These are phyloP conservation scores for Thozetella sp. DNA, from an alignment of 495 filamentous ascomycete genomes.

Conservation along the genomic window DNA sequence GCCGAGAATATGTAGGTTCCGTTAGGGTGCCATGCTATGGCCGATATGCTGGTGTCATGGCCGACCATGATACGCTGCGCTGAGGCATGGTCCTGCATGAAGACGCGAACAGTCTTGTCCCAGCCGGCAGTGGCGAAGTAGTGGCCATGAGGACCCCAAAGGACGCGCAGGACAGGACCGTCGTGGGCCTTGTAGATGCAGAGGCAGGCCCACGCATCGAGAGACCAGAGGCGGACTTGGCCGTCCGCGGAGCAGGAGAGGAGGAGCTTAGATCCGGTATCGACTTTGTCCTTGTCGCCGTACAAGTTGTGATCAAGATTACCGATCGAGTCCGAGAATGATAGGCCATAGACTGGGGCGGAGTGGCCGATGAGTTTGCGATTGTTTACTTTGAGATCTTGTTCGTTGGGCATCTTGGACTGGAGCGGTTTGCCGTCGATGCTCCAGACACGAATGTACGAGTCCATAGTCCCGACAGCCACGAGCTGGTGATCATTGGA, in stretches of 20 bases:
- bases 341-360: slow-evolving; percentile 83
- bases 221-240: slow-evolving; percentile 87
- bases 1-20: slow-evolving; percentile 90
- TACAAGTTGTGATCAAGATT: slow-evolving; percentile 46
- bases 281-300: slow-evolving; percentile 46
- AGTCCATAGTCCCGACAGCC: slow-evolving; percentile 86
- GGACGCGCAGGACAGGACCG: slow-evolving; percentile 82
- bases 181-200: slow-evolving; percentile 93
- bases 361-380: slow-evolving; percentile 91
- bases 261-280: slow-evolving; percentile 70
- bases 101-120: slow-evolving; percentile 89
- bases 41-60: slow-evolving; percentile 86
- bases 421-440: slow-evolving; percentile 76
- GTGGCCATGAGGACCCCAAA: slow-evolving; percentile 92
- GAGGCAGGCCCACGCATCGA: slow-evolving; percentile 85
- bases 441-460: slow-evolving; percentile 92
- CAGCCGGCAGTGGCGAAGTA: slow-evolving; percentile 89
- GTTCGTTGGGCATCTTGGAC: slow-evolving; percentile 36
- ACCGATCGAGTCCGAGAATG: slow-evolving; percentile 79
- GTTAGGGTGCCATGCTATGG: slow-evolving; percentile 89
- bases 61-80: slow-evolving; percentile 88
- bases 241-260: slow-evolving; percentile 88
- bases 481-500: slow-evolving; percentile 84
- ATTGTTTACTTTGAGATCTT: slow-evolving; percentile 48
- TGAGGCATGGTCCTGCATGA: slow-evolving; percentile 87